Evolutionary conservation across 805 yeast genomes (phyloP).

Genomic region (Metschnikowia aberdeeniae): DNA sequence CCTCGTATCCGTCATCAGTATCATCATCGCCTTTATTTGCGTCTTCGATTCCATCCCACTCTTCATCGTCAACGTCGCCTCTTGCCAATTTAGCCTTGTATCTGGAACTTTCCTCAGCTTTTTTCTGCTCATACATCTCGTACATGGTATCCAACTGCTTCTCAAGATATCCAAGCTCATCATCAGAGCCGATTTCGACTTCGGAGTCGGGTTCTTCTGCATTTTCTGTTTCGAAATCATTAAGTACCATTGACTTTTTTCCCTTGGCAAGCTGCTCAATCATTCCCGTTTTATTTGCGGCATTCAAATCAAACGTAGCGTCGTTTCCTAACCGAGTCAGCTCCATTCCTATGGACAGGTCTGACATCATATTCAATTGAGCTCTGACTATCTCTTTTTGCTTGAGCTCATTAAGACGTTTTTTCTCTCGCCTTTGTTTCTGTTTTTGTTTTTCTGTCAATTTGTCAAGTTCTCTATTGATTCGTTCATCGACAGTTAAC

Average conservation of each 20-base stretch:
- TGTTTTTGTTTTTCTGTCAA: conserved; percentile 67
- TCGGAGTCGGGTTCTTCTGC: conserved; percentile 49
- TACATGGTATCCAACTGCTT: conserved; percentile 83
- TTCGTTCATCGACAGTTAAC: conserved; percentile 82
- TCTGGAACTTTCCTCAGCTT: conserved; percentile 65
- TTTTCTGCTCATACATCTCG: conserved; percentile 58
- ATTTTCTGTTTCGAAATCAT: conserved; percentile 44
- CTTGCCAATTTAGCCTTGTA: conserved; percentile 66
- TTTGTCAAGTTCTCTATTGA: conserved; percentile 78
- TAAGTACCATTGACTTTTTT: conserved; percentile 53
- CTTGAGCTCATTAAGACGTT: conserved; percentile 74
- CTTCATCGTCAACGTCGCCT: conserved; percentile 71
- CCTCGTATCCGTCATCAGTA: conserved; percentile 42
- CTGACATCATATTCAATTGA: conserved; percentile 96
- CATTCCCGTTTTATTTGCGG: conserved; percentile 87
- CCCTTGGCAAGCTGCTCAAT: conserved; percentile 71
- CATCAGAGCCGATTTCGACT: conserved; percentile 36
- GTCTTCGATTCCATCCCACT: conserved; percentile 68
- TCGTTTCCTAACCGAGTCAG: conserved; percentile 80
- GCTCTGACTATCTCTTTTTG: conserved; percentile 85
- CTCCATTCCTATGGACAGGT: conserved; percentile 88
- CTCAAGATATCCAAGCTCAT: conserved; percentile 67
- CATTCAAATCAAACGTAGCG: conserved; percentile 72
- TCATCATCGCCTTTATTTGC: conserved; percentile 45
- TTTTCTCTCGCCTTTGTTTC: conserved; percentile 72